phyloP scores from a whole-genome alignment of 768 basidiomycete species.

The Kwoniella botswanensis region DNA sequence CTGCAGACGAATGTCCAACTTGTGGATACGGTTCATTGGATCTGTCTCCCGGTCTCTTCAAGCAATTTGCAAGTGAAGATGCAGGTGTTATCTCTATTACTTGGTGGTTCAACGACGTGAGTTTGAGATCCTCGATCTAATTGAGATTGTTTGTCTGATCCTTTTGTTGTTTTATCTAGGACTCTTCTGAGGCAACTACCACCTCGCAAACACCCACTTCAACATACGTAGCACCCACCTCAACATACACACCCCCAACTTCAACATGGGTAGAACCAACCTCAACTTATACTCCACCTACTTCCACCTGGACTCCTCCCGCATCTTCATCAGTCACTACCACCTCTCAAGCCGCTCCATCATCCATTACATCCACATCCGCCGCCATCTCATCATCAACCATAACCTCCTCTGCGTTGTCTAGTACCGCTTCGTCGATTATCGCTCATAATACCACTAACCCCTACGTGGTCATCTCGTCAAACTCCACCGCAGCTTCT shows the following conservation, averaged over 20 bases:
- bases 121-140: not conserved
- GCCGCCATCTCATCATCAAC: conserved; percentile 24
- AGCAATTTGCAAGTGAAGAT: conserved; percentile 37
- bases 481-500: conserved; percentile 21
- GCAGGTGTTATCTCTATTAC: conserved; percentile 43
- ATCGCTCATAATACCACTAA: conserved; percentile 33
- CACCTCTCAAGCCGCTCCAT: conserved; percentile 36
- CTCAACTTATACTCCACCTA: conserved; percentile 28
- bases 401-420: conserved; percentile 20
- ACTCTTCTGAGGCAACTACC: conserved; percentile 4
- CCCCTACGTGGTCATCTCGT: conserved; percentile 37
- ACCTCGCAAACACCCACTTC: conserved; percentile 24
- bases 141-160: not conserved
- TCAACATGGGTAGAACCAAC: conserved; percentile 32
- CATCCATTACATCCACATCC: conserved; percentile 29
- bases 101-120: conserved; percentile 50
- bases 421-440: conserved; percentile 16
- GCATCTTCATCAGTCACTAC: conserved; percentile 27
- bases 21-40: conserved; percentile 48
- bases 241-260: conserved; percentile 29
- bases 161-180: conserved; percentile 11
- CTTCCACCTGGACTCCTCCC: conserved; percentile 25
- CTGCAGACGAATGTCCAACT: conserved; percentile 44
- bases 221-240: conserved; percentile 28
- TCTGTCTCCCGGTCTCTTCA: conserved; percentile 49